Conservation (phyloP, 2,329 filamentous ascomycete species). For the Neonectria magnoliae region DNA sequence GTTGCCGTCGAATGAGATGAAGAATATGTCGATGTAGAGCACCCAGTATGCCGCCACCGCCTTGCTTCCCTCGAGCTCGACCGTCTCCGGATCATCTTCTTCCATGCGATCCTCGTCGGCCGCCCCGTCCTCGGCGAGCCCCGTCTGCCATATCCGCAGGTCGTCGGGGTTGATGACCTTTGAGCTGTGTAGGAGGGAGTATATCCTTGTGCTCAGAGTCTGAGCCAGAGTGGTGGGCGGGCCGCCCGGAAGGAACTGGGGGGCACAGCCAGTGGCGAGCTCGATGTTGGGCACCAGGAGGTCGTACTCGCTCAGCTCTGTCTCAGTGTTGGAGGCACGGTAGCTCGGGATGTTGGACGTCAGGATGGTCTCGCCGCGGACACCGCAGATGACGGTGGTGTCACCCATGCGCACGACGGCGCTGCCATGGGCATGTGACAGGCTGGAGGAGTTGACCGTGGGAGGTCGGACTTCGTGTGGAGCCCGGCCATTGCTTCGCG, state of each 20-base stretch:
- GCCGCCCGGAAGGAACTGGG: slow-evolving; percentile 83
- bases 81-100: slow-evolving; percentile 47
- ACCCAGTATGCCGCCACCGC: slow-evolving; percentile 90
- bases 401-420: slow-evolving; percentile 88
- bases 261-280: slow-evolving; percentile 88
- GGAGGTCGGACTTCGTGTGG: slow-evolving; percentile 75
- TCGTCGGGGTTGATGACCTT: slow-evolving; percentile 73
- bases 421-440: slow-evolving; percentile 90
- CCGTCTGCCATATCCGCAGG: slow-evolving; percentile 77
- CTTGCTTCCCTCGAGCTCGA: slow-evolving; percentile 49
- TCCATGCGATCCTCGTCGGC: slow-evolving; percentile 56
- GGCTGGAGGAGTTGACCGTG: slow-evolving; percentile 82
- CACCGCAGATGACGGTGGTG: slow-evolving; percentile 93
- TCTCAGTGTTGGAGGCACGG: slow-evolving; percentile 55
- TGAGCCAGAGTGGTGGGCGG: slow-evolving; percentile 85
- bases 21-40: slow-evolving; percentile 93
- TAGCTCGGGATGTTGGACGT: slow-evolving; percentile 78
- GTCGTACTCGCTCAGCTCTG: slow-evolving; percentile 70
- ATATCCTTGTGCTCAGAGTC: slow-evolving; percentile 82
- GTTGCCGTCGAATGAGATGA: slow-evolving; percentile 92
- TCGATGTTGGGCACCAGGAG: slow-evolving; percentile 94
- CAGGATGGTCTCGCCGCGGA: slow-evolving; percentile 85
- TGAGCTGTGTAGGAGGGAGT: slow-evolving; percentile 78
- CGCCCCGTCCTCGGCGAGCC: slow-evolving; percentile 57
- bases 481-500: slow-evolving; percentile 83